Percentiles rank a stretch among this genome's conserved stretches.
phyloP scores from a whole-genome alignment of 2,329 filamentous ascomycete species.

The Fonsecaea pedrosoi region DNA sequence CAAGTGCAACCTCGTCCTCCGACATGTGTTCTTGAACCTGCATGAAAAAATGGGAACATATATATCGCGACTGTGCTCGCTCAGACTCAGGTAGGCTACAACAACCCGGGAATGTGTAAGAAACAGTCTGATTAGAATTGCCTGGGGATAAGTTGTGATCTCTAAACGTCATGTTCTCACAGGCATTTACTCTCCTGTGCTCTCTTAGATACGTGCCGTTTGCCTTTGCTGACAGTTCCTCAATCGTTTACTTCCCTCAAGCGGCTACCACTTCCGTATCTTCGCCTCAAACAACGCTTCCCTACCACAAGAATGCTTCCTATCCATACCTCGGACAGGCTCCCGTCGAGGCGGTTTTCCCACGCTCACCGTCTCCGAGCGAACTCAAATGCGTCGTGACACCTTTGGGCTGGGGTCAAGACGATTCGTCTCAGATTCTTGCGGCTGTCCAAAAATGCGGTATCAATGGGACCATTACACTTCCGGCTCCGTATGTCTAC shows the following conservation, averaged over 20 bases:
- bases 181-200: neutral
- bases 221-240: neutral
- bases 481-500: constrained; percentile 15
- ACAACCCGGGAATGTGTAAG: neutral
- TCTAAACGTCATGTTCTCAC: constrained; percentile 3
- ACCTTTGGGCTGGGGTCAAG: constrained; percentile 15
- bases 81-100: neutral
- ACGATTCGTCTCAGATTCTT: constrained; percentile 23
- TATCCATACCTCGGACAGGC: constrained; percentile 17
- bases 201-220: neutral
- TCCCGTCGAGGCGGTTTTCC: constrained; percentile 7
- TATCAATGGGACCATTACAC: constrained; percentile 18
- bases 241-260: constrained; percentile 11
- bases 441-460: constrained; percentile 14
- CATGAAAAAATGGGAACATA: neutral
- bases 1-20: neutral
- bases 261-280: constrained; percentile 14
- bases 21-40: neutral
- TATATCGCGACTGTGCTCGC: neutral
- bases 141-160: neutral
- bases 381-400: constrained; percentile 10
- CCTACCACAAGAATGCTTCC: constrained; percentile 21
- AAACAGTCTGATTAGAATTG: neutral
- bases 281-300: constrained; percentile 14
- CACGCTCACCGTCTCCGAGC: neutral